Percentiles rank a stretch among this genome's conserved stretches.
Conservation (phyloP, 202 grass and related monocot genomes). For the Panicum hallii region DNA sequence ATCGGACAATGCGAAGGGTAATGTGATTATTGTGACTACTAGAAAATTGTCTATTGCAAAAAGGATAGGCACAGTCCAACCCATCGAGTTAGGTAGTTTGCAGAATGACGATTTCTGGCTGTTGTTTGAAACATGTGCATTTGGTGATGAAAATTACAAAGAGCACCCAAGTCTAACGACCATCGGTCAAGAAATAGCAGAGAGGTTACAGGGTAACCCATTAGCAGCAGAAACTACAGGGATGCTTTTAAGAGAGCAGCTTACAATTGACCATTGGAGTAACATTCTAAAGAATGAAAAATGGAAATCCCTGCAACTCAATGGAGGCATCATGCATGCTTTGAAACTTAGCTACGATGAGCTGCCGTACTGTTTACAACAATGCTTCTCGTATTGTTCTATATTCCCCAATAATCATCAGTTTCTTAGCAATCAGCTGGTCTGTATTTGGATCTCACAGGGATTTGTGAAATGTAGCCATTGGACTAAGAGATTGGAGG, state of each 20-base stretch:
- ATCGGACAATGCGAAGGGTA: neutral
- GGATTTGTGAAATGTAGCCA: conserved; percentile 33
- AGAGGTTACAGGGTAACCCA: conserved; percentile 45
- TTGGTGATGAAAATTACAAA: conserved; percentile 37
- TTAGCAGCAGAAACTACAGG: conserved; percentile 46
- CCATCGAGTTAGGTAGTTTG: conserved; percentile 33
- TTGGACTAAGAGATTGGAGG: conserved; percentile 37
- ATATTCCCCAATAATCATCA: conserved; percentile 39
- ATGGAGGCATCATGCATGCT: conserved; percentile 45
- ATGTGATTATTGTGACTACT: conserved; percentile 45
- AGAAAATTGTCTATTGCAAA: conserved; percentile 35
- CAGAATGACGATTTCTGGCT: conserved; percentile 41
- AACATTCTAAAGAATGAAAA: conserved; percentile 30
- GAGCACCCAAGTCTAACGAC: conserved; percentile 23
- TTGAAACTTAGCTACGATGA: conserved; percentile 60
- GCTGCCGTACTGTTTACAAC: conserved; percentile 49
- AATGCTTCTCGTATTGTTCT: conserved; percentile 53
- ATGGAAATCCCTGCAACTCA: conserved; percentile 45
- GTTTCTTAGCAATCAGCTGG: conserved; percentile 39
- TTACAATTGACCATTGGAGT: conserved; percentile 41
- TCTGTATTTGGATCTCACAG: conserved; percentile 45
- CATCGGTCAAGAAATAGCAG: conserved; percentile 47
- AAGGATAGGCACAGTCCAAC: conserved; percentile 34
- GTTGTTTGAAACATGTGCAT: conserved; percentile 51
- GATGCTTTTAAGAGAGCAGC: conserved; percentile 27